phyloP scores from a whole-genome alignment of 2,329 filamentous ascomycete species.

The Colletotrichum tropicale region DNA sequence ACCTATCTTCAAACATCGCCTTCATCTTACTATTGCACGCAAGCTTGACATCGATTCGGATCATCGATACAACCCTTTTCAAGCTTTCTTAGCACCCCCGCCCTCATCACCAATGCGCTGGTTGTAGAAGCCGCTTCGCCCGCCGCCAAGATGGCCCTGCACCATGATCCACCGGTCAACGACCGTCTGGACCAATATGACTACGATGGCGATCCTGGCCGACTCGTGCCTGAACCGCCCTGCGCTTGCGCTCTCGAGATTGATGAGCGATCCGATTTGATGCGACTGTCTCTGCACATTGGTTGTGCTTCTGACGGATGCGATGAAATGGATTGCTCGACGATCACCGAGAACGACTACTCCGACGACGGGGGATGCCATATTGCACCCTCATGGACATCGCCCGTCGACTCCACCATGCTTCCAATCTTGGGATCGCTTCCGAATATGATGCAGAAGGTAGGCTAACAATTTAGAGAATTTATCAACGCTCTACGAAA shows the following conservation, averaged over 20 bases:
- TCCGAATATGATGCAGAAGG: neutral
- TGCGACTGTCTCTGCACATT: neutral
- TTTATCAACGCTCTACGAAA: neutral
- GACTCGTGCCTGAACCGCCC: neutral
- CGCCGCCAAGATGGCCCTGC: constrained; percentile 2
- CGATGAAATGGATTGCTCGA: neutral
- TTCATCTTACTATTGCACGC: neutral
- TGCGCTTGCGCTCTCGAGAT: accelerated
- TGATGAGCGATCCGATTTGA: neutral
- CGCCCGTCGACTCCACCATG: neutral
- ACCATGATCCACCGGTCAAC: neutral
- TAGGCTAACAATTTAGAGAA: neutral
- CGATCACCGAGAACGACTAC: neutral
- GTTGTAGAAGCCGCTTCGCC: neutral
- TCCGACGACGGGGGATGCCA: neutral
- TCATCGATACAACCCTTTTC: neutral
- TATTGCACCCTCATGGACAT: neutral
- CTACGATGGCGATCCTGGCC: neutral
- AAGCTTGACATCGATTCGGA: neutral
- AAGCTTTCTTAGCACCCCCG: neutral
- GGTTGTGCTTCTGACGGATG: neutral
- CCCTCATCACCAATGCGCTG: neutral
- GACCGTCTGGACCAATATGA: constrained; percentile 1
- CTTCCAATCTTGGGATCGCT: neutral
- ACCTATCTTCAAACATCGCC: neutral